phyloP scores from a whole-genome alignment of 345 rosid species.

The Zanthoxylum bungeanum region DNA sequence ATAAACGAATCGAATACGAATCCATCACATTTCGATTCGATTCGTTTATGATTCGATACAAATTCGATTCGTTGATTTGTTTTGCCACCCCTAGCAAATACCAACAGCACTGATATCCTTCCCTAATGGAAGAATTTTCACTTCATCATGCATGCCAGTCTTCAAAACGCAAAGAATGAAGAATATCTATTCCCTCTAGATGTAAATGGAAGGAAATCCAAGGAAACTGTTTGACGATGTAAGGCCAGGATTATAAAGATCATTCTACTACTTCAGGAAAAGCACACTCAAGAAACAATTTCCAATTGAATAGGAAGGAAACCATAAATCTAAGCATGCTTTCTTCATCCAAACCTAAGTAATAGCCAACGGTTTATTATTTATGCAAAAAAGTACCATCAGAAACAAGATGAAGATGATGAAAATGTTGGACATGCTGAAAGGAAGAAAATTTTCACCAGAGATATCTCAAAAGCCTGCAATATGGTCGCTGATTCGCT shows the following conservation, averaged over 20 bases:
- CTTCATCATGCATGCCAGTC: conserved; percentile 93
- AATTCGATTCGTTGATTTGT: no score
- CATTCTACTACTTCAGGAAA: not conserved
- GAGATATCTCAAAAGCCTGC: conserved; percentile 84
- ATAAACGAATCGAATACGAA: no score
- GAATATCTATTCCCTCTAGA: not conserved
- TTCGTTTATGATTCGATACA: no score
- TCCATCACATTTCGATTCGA: no score
- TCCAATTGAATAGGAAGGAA: not conserved
- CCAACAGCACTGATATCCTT: conserved; percentile 73
- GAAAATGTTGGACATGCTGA: not conserved
- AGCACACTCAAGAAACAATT: not conserved
- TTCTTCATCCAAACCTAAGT: not conserved
- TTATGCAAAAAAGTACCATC: not conserved
- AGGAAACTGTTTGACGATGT: not conserved
- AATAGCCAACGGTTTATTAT: not conserved
- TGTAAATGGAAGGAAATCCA: not conserved
- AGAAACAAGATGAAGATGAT: not conserved
- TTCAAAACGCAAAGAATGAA: conserved; percentile 20
- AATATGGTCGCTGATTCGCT: conserved; percentile 52
- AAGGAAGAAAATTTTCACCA: conserved; percentile 49
- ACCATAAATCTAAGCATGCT: not conserved
- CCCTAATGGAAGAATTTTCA: conserved; percentile 83
- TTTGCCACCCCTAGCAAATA: no score
- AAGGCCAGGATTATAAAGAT: not conserved